Conservation (phyloP, 2,329 filamentous ascomycete species). For the Hypoxylon sp. region DNA sequence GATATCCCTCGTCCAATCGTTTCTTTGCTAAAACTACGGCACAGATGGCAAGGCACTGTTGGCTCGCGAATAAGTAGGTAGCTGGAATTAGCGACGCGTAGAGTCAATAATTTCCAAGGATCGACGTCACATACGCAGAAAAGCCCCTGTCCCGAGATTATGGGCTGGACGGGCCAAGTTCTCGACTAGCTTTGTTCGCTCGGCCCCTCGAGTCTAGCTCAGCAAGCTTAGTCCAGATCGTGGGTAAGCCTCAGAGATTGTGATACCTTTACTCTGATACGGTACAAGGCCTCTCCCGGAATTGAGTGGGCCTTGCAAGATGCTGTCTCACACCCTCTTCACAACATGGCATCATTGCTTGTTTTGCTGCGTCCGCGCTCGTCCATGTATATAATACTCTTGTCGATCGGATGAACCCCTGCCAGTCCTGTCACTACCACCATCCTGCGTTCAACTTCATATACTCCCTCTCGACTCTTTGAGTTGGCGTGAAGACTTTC, state of each 20-base stretch:
- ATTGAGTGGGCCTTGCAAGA: conserved; percentile 16
- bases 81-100: conserved; percentile 11
- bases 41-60: conserved; percentile 5
- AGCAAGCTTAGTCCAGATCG: conserved; percentile 8
- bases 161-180: conserved; percentile 29
- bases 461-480: conserved; percentile 21
- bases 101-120: conserved; percentile 23
- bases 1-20: conserved; percentile 3
- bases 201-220: conserved; percentile 4
- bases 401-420: conserved; percentile 25
- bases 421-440: conserved; percentile 7
- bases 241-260: conserved; percentile 12
- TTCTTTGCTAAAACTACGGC: conserved; percentile 1
- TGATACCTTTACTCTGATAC: not conserved
- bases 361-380: conserved; percentile 18
- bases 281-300: conserved; percentile 12
- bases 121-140: conserved; percentile 23
- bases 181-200: conserved; percentile 11
- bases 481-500: conserved; percentile 4
- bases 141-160: conserved; percentile 27
- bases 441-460: conserved; percentile 19
- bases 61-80: conserved; percentile 10
- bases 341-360: conserved; percentile 28
- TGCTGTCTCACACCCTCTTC: conserved; percentile 29
- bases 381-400: conserved; percentile 27